phyloP scores from a whole-genome alignment of 2,329 filamentous ascomycete genomes.

The Didymella pomorum region DNA sequence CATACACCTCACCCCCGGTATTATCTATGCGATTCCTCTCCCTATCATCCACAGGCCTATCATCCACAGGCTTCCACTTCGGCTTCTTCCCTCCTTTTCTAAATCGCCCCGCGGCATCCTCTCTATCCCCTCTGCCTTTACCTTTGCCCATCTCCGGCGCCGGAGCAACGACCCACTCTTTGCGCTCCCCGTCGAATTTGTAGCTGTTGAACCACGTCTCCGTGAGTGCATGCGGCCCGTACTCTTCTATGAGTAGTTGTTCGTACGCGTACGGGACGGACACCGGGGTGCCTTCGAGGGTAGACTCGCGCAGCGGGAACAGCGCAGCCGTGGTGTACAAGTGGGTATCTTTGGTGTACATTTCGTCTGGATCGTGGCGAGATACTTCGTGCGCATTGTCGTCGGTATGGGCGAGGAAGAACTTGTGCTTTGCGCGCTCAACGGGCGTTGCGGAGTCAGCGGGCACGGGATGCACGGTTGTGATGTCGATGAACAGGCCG shows the following conservation, averaged over 20 bases:
- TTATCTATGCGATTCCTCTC: constrained; percentile 7
- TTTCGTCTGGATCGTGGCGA: background rate
- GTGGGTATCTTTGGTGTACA: constrained; percentile 65
- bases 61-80: background rate
- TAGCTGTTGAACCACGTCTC: constrained; percentile 57
- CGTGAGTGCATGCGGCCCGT: constrained; percentile 59
- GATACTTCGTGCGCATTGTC: background rate
- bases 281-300: constrained; percentile 63
- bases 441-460: constrained; percentile 14
- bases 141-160: background rate
- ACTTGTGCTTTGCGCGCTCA: background rate
- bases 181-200: constrained; percentile 47
- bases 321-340: constrained; percentile 62
- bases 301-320: constrained; percentile 63
- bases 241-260: constrained; percentile 63
- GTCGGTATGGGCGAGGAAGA: constrained; percentile 4
- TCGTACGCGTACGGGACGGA: constrained; percentile 66
- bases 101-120: background rate
- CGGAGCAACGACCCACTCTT: constrained; percentile 33
- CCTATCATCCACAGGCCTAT: background rate
- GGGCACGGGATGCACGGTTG: constrained; percentile 60
- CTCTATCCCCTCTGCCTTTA: background rate
- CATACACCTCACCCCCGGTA: background rate
- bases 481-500: constrained; percentile 69
- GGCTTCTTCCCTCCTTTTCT: background rate